phyloP scores from a whole-genome alignment of 2,329 filamentous ascomycete genomes.

The Sporothrix inflata region DNA sequence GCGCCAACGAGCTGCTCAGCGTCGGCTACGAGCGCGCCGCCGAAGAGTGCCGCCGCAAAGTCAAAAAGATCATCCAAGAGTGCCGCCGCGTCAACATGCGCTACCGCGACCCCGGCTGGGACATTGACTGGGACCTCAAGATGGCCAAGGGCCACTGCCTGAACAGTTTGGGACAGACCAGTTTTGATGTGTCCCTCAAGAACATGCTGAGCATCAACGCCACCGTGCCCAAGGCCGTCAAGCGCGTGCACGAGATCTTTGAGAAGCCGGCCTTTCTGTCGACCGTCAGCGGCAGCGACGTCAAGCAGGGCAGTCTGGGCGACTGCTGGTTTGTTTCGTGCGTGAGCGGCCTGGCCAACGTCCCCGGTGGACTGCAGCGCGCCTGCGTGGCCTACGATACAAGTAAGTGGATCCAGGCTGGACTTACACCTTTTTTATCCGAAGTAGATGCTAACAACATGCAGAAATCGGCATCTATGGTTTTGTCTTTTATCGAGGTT shows the following conservation, averaged over 20 bases:
- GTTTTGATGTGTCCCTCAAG: conserved; percentile 51
- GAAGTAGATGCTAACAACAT: neutral
- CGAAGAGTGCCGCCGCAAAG: conserved; percentile 66
- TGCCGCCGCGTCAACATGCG: conserved; percentile 78
- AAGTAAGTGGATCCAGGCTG: too few relatives aligned
- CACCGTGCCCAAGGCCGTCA: conserved; percentile 71
- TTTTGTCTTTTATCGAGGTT: conserved; percentile 80
- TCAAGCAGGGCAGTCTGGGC: conserved; percentile 77
- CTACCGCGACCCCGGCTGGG: conserved; percentile 69
- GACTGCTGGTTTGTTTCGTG: conserved; percentile 85
- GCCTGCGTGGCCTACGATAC: conserved; percentile 77
- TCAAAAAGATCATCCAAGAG: conserved; percentile 62
- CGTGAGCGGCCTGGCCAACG: conserved; percentile 75
- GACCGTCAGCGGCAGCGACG: conserved; percentile 70
- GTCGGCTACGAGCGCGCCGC: conserved; percentile 66
- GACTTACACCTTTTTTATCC: too few relatives aligned
- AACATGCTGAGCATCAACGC: conserved; percentile 52
- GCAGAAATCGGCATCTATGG: conserved; percentile 78
- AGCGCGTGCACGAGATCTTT: conserved; percentile 74
- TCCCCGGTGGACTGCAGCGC: conserved; percentile 68
- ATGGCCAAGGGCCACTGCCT: conserved; percentile 62
- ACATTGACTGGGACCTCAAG: conserved; percentile 69
- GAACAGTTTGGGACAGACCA: conserved; percentile 55
- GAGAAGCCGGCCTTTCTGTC: conserved; percentile 71
- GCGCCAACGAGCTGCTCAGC: conserved; percentile 62